Conservation (phyloP, 345 rosid genomes). For the Syzygium jambos region DNA sequence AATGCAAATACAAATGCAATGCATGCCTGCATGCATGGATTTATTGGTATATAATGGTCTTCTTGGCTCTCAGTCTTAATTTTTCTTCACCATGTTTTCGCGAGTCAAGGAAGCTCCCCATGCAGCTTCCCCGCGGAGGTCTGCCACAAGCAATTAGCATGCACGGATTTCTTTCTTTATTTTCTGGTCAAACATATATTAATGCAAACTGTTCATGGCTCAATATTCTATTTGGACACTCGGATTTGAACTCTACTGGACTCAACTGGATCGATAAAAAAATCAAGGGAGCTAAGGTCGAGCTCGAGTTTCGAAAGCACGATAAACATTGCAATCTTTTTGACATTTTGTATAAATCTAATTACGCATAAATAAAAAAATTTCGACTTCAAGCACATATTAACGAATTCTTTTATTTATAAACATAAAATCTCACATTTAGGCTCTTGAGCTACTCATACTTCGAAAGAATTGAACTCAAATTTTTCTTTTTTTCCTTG, state of each 20-base stretch:
- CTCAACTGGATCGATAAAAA: not conserved
- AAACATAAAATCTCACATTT: not conserved
- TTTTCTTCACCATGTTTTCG: not conserved
- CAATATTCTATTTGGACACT: not conserved
- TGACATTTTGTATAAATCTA: not conserved
- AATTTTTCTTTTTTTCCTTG: not conserved
- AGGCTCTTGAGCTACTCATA: not conserved
- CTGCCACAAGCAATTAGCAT: not conserved
- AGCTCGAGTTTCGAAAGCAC: not conserved
- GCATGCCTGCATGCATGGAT: not conserved
- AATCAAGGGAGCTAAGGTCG: not conserved
- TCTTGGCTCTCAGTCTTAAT: not conserved
- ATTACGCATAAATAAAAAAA: accelerated
- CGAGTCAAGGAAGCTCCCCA: not conserved
- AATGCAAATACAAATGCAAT: not conserved
- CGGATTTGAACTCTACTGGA: not conserved
- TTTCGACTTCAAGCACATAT: not conserved
- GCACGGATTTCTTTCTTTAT: not conserved
- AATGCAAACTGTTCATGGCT: not conserved
- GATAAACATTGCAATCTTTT: not conserved
- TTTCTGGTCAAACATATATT: not conserved
- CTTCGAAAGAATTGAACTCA: not conserved
- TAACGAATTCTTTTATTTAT: not conserved
- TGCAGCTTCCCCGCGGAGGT: not conserved
- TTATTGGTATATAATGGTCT: not conserved